A percentile compares a stretch with the other conserved stretches of the same genome.
phyloP scores from a whole-genome alignment of 257 asterid species.

The Verbena officinalis region DNA sequence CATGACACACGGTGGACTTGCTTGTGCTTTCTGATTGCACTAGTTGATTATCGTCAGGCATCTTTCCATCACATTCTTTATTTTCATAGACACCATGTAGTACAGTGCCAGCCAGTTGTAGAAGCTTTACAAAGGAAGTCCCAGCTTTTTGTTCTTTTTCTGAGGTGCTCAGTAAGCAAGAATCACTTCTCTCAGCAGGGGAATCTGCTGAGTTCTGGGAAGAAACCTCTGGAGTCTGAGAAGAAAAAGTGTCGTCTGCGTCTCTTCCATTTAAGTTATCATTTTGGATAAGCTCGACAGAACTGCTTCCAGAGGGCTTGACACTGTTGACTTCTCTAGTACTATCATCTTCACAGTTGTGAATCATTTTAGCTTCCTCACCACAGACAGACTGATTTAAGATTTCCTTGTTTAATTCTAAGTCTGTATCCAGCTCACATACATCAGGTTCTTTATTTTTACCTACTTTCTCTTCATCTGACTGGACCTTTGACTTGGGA shows the following conservation, averaged over 20 bases:
- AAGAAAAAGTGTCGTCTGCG: constrained; percentile 59
- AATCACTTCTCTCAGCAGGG: constrained; percentile 49
- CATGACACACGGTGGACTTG: constrained; percentile 29
- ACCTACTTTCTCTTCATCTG: constrained; percentile 41
- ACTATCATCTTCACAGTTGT: constrained; percentile 35
- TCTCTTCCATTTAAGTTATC: constrained; percentile 50
- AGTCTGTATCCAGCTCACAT: constrained; percentile 44
- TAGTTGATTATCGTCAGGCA: constrained; percentile 23
- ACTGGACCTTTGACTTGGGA: constrained; percentile 33
- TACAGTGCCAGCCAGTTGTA: constrained; percentile 51
- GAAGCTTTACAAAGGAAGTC: constrained; percentile 57
- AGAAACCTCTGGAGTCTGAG: constrained; percentile 65
- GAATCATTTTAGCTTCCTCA: constrained; percentile 40
- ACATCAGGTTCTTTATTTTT: constrained; percentile 49
- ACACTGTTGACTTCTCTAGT: constrained; percentile 38
- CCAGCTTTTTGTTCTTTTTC: constrained; percentile 49
- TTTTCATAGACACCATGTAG: constrained; percentile 42
- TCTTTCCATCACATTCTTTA: constrained; percentile 33
- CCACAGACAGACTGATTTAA: constrained; percentile 35
- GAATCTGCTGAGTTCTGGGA: constrained; percentile 68
- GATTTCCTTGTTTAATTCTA: constrained; percentile 44
- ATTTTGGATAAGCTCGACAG: constrained; percentile 32
- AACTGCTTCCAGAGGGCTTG: constrained; percentile 33
- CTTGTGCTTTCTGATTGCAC: constrained; percentile 36
- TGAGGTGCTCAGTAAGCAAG: constrained; percentile 50